These are phyloP conservation scores for Cetraspora pellucida DNA, from an alignment of 192 early-diverging fungal species.

Conservation along the genomic window DNA sequence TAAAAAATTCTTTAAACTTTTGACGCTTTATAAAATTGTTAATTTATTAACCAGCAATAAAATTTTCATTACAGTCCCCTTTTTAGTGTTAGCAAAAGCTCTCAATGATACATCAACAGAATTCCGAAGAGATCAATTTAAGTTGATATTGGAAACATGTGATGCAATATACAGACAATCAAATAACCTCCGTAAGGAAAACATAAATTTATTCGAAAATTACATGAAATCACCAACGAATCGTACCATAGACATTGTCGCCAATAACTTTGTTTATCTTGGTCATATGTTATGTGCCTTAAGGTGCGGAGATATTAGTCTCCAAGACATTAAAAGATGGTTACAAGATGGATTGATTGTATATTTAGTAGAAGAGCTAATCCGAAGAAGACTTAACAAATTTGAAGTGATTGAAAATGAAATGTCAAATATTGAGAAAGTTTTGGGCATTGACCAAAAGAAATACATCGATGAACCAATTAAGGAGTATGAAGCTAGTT, in stretches of 20 bases:
- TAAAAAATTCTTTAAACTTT: too few relatives aligned
- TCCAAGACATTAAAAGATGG: conserved; percentile 24
- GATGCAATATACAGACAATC: conserved; percentile 47
- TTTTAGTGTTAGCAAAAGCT: conserved; percentile 42
- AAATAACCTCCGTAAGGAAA: conserved; percentile 38
- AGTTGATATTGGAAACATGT: conserved; percentile 47
- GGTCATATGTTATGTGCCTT: conserved; percentile 49
- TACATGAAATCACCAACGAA: conserved; percentile 36
- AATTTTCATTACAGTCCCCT: conserved; percentile 33
- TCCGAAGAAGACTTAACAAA: conserved; percentile 43
- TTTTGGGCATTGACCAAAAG: conserved; percentile 36
- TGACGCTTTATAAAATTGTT: too few relatives aligned
- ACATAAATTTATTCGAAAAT: conserved; percentile 40
- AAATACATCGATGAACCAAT: conserved; percentile 35
- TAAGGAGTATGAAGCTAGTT: conserved; percentile 28
- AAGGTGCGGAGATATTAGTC: conserved; percentile 40
- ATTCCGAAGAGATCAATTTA: conserved; percentile 42
- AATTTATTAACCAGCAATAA: too few relatives aligned
- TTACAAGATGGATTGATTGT: conserved; percentile 34
- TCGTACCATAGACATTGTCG: conserved; percentile 45
- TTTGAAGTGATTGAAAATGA: conserved; percentile 29
- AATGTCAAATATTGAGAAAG: conserved; percentile 36
- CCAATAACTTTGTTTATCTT: conserved; percentile 45
- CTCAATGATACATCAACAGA: conserved; percentile 41
- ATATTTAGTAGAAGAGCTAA: conserved; percentile 42